These are phyloP conservation scores for Linnemannia hyalina DNA, from an alignment of 192 early-diverging fungal genomes.

Conservation along the genomic window DNA sequence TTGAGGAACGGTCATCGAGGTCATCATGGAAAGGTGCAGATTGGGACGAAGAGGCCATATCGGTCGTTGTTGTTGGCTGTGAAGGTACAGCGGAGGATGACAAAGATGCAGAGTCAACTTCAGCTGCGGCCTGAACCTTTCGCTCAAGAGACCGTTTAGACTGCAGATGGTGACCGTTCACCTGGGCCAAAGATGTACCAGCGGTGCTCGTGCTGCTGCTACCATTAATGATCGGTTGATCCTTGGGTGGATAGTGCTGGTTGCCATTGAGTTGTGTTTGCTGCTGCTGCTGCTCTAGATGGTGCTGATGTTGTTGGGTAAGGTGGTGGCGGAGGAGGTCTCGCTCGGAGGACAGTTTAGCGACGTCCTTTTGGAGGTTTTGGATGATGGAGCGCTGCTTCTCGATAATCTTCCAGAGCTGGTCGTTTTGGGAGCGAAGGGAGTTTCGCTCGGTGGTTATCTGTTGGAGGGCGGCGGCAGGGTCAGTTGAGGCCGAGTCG, in stretches of 20 bases:
- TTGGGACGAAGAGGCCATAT: background rate
- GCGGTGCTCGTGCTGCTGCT: background rate
- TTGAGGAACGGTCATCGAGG: background rate
- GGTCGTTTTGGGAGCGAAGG: conserved; percentile 84
- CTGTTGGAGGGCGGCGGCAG: conserved; percentile 42
- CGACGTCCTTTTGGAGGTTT: conserved; percentile 80
- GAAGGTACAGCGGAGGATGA: background rate
- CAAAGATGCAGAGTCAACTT: background rate
- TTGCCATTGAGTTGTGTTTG: background rate
- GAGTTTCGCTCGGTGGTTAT: conserved; percentile 75
- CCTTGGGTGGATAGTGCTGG: background rate
- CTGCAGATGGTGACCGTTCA: conserved; percentile 28
- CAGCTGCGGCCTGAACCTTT: conserved; percentile 18
- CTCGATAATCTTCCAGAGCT: conserved; percentile 94
- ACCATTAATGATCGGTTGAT: background rate
- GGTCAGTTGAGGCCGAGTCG: background rate
- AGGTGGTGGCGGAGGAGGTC: conserved; percentile 52
- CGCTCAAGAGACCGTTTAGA: conserved; percentile 27
- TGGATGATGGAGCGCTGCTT: conserved; percentile 90
- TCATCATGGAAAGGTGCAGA: background rate
- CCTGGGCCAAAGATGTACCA: conserved; percentile 10
- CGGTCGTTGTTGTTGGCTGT: conserved; percentile 7
- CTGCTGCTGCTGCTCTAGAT: conserved; percentile 5
- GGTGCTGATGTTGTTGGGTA: conserved; percentile 28
- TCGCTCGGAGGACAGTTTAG: conserved; percentile 55